A percentile compares a stretch with the other conserved stretches of the same genome.
These are phyloP conservation scores for Russula griseocarnosa DNA, from an alignment of 768 basidiomycete genomes.

Conservation along the genomic window DNA sequence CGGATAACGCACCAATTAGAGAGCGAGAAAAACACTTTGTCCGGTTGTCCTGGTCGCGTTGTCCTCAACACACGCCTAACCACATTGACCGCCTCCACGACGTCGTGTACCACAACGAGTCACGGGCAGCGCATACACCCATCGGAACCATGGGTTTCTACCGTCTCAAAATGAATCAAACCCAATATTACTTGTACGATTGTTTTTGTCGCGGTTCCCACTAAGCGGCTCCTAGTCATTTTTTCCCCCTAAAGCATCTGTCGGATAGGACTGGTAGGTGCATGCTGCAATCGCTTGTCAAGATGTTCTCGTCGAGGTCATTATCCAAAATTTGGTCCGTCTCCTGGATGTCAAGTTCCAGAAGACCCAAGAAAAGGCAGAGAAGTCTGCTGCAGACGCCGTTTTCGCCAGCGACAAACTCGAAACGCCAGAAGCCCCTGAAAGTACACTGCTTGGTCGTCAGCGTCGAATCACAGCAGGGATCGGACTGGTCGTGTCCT, in stretches of 20 bases:
- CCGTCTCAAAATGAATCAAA: not conserved
- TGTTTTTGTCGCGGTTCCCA: not conserved
- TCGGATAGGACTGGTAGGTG: slow-evolving; percentile 83
- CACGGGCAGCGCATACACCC: not conserved
- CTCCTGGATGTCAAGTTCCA: slow-evolving; percentile 76
- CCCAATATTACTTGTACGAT: not conserved
- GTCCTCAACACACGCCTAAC: not conserved
- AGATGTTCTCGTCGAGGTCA: slow-evolving; percentile 85
- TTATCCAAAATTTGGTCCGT: slow-evolving; percentile 81
- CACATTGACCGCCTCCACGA: not conserved
- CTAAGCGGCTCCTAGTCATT: not conserved
- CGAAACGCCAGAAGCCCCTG: slow-evolving; percentile 91
- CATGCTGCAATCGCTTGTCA: slow-evolving; percentile 87
- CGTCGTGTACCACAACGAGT: not conserved
- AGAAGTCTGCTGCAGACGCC: slow-evolving; percentile 55
- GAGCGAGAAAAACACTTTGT: too few relatives aligned
- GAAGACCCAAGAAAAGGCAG: slow-evolving; percentile 83
- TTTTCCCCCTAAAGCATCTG: slow-evolving; percentile 40
- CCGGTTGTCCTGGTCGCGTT: not conserved
- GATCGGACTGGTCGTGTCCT: slow-evolving; percentile 91
- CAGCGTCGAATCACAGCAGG: slow-evolving; percentile 80
- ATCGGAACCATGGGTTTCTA: not conserved
- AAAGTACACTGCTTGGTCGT: slow-evolving; percentile 86
- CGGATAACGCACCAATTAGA: too few relatives aligned
- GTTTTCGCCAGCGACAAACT: slow-evolving; percentile 59